Evolutionary conservation across 257 asterid species (phyloP), one percentile per base, ranked within the genome.

Genomic region (Przewalskia tangutica): DNA sequence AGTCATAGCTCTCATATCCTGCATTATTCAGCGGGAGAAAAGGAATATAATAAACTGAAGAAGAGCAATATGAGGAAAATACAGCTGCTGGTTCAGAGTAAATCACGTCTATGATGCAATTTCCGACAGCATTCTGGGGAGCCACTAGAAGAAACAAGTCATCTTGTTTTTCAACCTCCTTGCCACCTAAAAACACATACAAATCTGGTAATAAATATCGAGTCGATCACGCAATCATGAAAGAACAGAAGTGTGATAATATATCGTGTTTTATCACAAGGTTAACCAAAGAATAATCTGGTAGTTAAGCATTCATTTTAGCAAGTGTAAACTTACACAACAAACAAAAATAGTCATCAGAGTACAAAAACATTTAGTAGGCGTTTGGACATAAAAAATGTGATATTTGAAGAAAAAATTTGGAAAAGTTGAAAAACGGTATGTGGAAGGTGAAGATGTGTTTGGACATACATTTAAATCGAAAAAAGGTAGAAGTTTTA

Each of bases 81-180:
- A 77, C 36, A 77, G 82, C 36, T 81, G 76, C 10, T 80, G 67
- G 66, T 23, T 32, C 56, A 16, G 34, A 82, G n/a, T 82, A 14
- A 66, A 85, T 84, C 87, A 93, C 99, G 78, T 88, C 98, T 64
- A 95, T 93, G 81, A 95, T 95, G 84, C 99, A 95, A 83, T 93
- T 93, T 50, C 99, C 98, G 23, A 93, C 93, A 32, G 97, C 95
- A 90, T 95, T 95, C 91, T 95, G 98, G n/a, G 99, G 99, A 86
- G 99, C 99, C 87, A 95, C 93, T 86, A 95, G 88, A 86, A 95
- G 90, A 83, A 89, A 95, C 83, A 95, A 86, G 89, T 92, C 98
- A 83, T 95, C 99, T 85, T 91, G 94, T 87, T 93, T 93, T 0
- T 89, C 94, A 58, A 95, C 98, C 89, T 95, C 99, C 50, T 89